phyloP scores from a whole-genome alignment of 1,139 yeast genomes.

The Tardiomyces blankii region DNA sequence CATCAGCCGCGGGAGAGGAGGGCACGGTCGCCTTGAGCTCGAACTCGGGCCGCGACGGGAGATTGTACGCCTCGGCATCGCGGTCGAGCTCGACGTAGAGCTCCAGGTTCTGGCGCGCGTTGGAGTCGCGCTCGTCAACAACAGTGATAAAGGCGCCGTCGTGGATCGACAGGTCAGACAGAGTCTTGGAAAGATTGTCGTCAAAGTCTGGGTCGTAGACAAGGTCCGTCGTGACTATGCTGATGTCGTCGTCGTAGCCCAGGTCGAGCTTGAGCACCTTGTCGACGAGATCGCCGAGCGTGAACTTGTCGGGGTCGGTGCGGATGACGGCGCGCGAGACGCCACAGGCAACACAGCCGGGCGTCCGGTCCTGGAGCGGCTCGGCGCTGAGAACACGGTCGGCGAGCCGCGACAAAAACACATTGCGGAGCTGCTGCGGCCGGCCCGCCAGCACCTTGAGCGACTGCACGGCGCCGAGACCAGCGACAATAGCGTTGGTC shows the following conservation, averaged over 20 bases:
- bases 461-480: constrained; percentile 68
- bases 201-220: constrained; percentile 85
- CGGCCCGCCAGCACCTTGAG: constrained; percentile 37
- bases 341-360: constrained; percentile 65
- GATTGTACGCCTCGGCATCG: background rate
- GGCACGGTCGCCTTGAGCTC: background rate
- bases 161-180: constrained; percentile 45
- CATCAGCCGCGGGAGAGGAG: background rate
- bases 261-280: constrained; percentile 36
- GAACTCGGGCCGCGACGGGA: background rate
- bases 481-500: constrained; percentile 91
- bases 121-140: constrained; percentile 65
- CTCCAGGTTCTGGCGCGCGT: constrained; percentile 51
- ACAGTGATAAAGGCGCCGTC: constrained; percentile 54
- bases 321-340: constrained; percentile 41
- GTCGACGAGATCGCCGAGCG: constrained; percentile 35
- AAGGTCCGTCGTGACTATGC: constrained; percentile 53
- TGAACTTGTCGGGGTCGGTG: constrained; percentile 23
- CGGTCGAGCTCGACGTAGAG: constrained; percentile 34
- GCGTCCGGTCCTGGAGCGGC: constrained; percentile 46
- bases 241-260: constrained; percentile 53
- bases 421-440: constrained; percentile 31
- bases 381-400: constrained; percentile 61
- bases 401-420: constrained; percentile 54
- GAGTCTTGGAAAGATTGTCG: constrained; percentile 46